These are phyloP conservation scores for Cryptosporidium parvum DNA, from an alignment of 169 alveolate species.

Conservation along the genomic window DNA sequence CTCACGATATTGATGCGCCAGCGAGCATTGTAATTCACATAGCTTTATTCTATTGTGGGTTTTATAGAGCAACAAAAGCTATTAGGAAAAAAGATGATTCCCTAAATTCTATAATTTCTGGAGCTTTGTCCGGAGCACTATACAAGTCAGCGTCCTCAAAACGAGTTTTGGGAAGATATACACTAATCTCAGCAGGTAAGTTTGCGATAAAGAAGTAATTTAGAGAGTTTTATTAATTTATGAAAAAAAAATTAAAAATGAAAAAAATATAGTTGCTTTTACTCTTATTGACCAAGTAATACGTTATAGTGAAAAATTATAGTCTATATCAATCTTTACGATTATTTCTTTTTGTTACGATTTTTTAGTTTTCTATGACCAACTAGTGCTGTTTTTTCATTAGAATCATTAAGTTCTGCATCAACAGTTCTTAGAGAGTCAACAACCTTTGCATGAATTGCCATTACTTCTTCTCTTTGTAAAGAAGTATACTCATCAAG, in stretches of 20 bases:
- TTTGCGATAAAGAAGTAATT: background rate
- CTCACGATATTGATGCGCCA: background rate
- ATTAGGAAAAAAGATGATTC: slow-evolving; percentile 81
- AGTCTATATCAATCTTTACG: background rate
- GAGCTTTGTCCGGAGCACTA: slow-evolving; percentile 88
- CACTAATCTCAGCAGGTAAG: slow-evolving; percentile 61
- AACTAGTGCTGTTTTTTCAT: slow-evolving; percentile 60
- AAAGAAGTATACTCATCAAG: slow-evolving; percentile 81
- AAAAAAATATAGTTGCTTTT: slow-evolving; percentile 33
- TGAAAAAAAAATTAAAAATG: background rate
- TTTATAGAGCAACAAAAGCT: slow-evolving; percentile 81
- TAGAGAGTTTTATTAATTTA: background rate
- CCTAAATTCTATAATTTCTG: slow-evolving; percentile 83
- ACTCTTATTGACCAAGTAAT: slow-evolving; percentile 52
- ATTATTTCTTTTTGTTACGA: slow-evolving; percentile 34
- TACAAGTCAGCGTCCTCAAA: slow-evolving; percentile 79
- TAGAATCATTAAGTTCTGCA: slow-evolving; percentile 67
- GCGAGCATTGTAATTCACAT: background rate
- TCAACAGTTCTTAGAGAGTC: slow-evolving; percentile 55
- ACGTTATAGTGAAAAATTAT: slow-evolving; percentile 20
- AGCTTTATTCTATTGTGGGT: slow-evolving; percentile 86
- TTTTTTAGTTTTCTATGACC: slow-evolving; percentile 43
- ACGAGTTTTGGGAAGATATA: slow-evolving; percentile 40
- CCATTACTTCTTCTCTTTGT: slow-evolving; percentile 51
- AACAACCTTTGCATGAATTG: slow-evolving; percentile 62